Evolutionary conservation across 179 eudicot species (phyloP).

Genomic region (Silene coronaria): DNA sequence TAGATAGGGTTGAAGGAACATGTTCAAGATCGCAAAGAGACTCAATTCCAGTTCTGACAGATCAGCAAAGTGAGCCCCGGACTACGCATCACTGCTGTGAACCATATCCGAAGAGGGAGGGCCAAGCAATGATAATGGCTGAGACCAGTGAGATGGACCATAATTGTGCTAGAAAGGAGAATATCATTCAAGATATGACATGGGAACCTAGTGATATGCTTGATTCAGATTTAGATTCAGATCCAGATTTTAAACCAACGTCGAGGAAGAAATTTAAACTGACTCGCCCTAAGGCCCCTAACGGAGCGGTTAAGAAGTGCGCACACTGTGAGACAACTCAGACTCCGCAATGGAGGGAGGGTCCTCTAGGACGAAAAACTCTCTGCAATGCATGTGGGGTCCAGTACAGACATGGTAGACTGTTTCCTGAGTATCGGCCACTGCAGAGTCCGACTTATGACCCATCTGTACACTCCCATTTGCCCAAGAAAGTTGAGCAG

Average conservation of each 20-base stretch:
- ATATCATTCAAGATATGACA: constrained; percentile 23
- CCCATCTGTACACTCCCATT: constrained; percentile 64
- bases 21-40: neutral
- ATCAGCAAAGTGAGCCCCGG: neutral
- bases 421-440: constrained; percentile 78
- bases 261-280: neutral
- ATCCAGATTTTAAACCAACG: neutral
- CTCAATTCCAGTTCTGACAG: neutral
- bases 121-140: neutral
- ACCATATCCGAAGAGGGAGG: neutral
- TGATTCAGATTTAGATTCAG: constrained; percentile 8
- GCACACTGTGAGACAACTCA: constrained; percentile 63
- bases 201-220: constrained; percentile 20
- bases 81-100: neutral
- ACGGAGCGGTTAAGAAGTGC: constrained; percentile 44
- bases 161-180: constrained; percentile 5
- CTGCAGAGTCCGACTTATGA: constrained; percentile 65
- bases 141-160: constrained; percentile 9
- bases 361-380: constrained; percentile 64
- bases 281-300: constrained; percentile 4
- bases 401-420: constrained; percentile 59
- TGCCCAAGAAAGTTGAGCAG: constrained; percentile 58
- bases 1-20: neutral
- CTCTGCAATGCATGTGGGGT: constrained; percentile 88
- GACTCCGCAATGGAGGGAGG: constrained; percentile 83